Percentiles rank a stretch among this genome's conserved stretches.
phyloP scores from a whole-genome alignment of 495 filamentous ascomycete species.

The Niebla homalea region DNA sequence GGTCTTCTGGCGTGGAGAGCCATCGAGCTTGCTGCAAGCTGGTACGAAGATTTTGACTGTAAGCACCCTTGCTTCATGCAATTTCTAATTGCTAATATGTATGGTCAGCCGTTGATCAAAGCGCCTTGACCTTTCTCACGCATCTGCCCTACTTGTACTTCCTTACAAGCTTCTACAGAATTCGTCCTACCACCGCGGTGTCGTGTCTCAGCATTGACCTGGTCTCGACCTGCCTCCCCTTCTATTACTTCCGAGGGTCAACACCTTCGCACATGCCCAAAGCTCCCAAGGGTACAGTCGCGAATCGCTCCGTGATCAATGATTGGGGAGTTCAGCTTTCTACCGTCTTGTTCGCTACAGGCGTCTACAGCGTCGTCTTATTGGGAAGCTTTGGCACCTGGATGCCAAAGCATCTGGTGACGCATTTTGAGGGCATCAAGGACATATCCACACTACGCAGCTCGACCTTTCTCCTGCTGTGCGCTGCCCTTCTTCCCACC shows the following conservation, averaged over 20 bases:
- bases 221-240: constrained; percentile 53
- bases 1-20: constrained; percentile 53
- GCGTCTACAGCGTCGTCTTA: constrained; percentile 53
- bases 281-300: constrained; percentile 27
- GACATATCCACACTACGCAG: constrained; percentile 50
- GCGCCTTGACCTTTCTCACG: constrained; percentile 51
- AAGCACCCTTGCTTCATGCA: constrained; percentile 10
- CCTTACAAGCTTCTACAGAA: constrained; percentile 56
- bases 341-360: constrained; percentile 50
- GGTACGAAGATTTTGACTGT: constrained; percentile 61
- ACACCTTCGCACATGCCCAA: constrained; percentile 48
- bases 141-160: constrained; percentile 61
- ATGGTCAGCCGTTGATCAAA: constrained; percentile 51
- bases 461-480: constrained; percentile 30
- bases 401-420: constrained; percentile 52
- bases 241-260: constrained; percentile 52
- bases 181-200: constrained; percentile 43
- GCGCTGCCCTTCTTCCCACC: constrained; percentile 43
- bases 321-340: constrained; percentile 48
- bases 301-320: constrained; percentile 57
- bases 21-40: constrained; percentile 54
- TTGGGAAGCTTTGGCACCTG: constrained; percentile 49
- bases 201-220: constrained; percentile 49
- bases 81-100: constrained; percentile 1
- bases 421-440: constrained; percentile 54